A percentile compares a stretch with the other conserved stretches of the same genome.
Evolutionary conservation across 208 protist genomes (phyloP).

Genomic region (Crithidia brevicula): DNA sequence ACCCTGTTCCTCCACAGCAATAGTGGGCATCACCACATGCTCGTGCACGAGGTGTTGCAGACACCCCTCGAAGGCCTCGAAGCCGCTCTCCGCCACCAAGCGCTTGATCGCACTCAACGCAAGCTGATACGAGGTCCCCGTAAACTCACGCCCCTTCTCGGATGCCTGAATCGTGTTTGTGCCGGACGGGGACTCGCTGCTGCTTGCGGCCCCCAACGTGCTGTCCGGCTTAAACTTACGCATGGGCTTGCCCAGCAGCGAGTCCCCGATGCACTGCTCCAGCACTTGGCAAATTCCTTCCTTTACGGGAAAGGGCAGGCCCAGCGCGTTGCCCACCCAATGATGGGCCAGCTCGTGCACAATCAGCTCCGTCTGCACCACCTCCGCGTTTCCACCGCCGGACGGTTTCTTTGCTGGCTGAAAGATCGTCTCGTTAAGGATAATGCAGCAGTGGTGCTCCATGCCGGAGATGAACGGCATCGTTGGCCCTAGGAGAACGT

Average conservation of each 20-base stretch:
- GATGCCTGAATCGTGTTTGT: conserved; percentile 31
- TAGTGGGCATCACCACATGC: conserved; percentile 26
- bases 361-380: conserved; percentile 63
- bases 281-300: conserved; percentile 88
- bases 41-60: conserved; percentile 37
- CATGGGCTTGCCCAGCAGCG: conserved; percentile 42
- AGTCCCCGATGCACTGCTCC: conserved; percentile 68
- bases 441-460: conserved; percentile 88
- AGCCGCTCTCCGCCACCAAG: conserved; percentile 41
- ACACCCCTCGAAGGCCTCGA: conserved; percentile 36
- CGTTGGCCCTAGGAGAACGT: conserved; percentile 67
- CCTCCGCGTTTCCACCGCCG: conserved; percentile 15
- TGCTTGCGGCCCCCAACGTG: too few species aligned
- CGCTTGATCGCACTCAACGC: conserved; percentile 44
- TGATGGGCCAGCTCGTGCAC: conserved; percentile 89
- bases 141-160: conserved; percentile 76
- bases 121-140: conserved; percentile 63
- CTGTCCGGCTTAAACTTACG: conserved; percentile 22
- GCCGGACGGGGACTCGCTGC: too few species aligned
- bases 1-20: conserved; percentile 22
- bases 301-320: conserved; percentile 84
- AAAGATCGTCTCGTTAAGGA: conserved; percentile 80
- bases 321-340: conserved; percentile 86
- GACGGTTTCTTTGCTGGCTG: neutral
- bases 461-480: conserved; percentile 87